Conservation (phyloP, 805 yeast species). For the Jamesozyma gamospora region DNA sequence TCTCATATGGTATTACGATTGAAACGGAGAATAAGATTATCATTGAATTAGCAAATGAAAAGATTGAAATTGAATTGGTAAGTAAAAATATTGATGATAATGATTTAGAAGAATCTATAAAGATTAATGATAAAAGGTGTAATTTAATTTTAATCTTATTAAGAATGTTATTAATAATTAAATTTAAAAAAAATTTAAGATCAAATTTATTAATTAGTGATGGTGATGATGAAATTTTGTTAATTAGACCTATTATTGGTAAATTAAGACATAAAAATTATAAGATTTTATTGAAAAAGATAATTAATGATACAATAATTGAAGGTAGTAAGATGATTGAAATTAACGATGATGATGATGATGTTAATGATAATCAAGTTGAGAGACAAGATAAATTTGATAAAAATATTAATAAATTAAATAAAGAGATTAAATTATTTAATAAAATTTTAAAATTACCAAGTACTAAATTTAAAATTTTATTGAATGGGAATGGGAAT, state of each 20-base stretch:
- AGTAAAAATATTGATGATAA: conserved; percentile 11
- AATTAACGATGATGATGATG: neutral
- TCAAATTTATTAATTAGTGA: conserved; percentile 14
- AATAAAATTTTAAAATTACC: conserved; percentile 16
- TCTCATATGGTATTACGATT: conserved; percentile 58
- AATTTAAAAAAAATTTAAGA: conserved; percentile 32
- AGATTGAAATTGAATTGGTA: conserved; percentile 55
- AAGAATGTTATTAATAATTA: conserved; percentile 29
- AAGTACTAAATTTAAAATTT: conserved; percentile 14
- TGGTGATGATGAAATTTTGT: conserved; percentile 10
- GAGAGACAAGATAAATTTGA: neutral
- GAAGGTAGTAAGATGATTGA: conserved; percentile 11
- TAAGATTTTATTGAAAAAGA: conserved; percentile 18
- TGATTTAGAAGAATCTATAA: conserved; percentile 34
- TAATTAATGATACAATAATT: conserved; percentile 19
- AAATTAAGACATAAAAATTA: conserved; percentile 27
- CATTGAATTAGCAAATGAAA: conserved; percentile 54
- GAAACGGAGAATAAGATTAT: conserved; percentile 54
- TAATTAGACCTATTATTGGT: conserved; percentile 27
- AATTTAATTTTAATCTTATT: conserved; percentile 26
- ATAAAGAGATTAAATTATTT: conserved; percentile 20
- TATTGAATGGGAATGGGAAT: conserved; percentile 6
- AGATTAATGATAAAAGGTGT: conserved; percentile 33
- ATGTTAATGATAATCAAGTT: neutral
- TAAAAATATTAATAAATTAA: conserved; percentile 15